Conservation (phyloP, 2,329 filamentous ascomycete species). For the Aurifilum marmelostoma region DNA sequence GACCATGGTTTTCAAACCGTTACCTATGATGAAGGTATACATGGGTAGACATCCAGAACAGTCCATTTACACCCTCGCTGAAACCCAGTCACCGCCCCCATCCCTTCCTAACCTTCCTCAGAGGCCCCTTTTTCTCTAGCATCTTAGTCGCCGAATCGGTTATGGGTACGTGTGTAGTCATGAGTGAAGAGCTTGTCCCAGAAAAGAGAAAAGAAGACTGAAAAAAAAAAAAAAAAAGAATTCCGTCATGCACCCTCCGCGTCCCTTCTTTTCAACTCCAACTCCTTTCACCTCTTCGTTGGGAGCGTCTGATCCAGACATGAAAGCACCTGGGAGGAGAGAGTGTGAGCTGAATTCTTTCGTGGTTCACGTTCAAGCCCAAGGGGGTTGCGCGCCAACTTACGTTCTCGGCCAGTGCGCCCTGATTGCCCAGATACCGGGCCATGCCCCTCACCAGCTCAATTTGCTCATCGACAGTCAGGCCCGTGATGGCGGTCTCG, state of each 20-base stretch:
- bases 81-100: neutral
- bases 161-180: slow-evolving; percentile 13
- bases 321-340: slow-evolving; percentile 36
- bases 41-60: neutral
- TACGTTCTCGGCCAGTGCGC: slow-evolving; percentile 47
- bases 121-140: neutral
- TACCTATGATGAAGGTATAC: neutral
- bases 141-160: neutral
- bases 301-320: slow-evolving; percentile 41
- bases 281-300: slow-evolving; percentile 31
- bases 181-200: slow-evolving; percentile 4
- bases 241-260: neutral
- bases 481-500: slow-evolving; percentile 87
- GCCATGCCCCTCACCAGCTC: slow-evolving; percentile 72
- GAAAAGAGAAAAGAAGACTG: neutral
- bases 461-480: slow-evolving; percentile 85
- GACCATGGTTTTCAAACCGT: neutral
- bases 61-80: neutral
- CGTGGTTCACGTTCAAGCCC: neutral
- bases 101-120: neutral
- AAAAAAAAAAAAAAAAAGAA: neutral
- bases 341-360: neutral
- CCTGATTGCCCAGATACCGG: slow-evolving; percentile 68
- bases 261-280: neutral
- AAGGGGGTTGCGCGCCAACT: slow-evolving; percentile 29